Evolutionary conservation across 495 filamentous ascomycete species (phyloP).

Genomic region (Aspergillus conjunctus): DNA sequence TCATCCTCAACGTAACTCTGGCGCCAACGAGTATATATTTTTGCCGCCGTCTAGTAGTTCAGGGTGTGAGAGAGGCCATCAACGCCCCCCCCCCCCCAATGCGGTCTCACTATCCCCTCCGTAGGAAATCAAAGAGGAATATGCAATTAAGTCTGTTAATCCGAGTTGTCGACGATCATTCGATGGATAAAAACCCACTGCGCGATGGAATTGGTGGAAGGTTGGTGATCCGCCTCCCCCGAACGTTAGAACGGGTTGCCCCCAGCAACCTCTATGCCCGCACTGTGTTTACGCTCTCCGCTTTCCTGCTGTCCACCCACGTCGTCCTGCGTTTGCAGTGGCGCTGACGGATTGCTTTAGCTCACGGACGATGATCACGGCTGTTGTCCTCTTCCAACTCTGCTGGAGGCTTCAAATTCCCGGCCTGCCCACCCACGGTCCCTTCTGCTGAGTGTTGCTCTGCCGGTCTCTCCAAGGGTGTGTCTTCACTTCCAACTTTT

Average conservation of each 20-base stretch:
- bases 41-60: background rate
- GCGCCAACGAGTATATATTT: background rate
- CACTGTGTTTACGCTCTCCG: slow-evolving; percentile 46
- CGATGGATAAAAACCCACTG: slow-evolving; percentile 9
- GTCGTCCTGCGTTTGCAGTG: slow-evolving; percentile 33
- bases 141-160: background rate
- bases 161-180: slow-evolving; percentile 11
- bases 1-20: background rate
- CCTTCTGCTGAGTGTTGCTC: slow-evolving; percentile 16
- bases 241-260: slow-evolving; percentile 35
- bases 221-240: slow-evolving; percentile 20
- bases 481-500: slow-evolving; percentile 11
- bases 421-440: slow-evolving; percentile 27
- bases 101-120: slow-evolving; percentile 5
- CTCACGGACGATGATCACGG: slow-evolving; percentile 26
- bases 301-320: slow-evolving; percentile 33
- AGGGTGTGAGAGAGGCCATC: background rate
- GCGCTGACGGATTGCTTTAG: slow-evolving; percentile 31
- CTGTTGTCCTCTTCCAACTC: slow-evolving; percentile 31
- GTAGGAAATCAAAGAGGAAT: background rate
- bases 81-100: slow-evolving; percentile 1
- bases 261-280: slow-evolving; percentile 39
- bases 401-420: slow-evolving; percentile 40
- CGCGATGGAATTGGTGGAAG: slow-evolving; percentile 12
- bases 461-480: slow-evolving; percentile 8